Evolutionary conservation across 1,284 basidiomycete genomes (phyloP).

Genomic region (Bjerkandera adusta): DNA sequence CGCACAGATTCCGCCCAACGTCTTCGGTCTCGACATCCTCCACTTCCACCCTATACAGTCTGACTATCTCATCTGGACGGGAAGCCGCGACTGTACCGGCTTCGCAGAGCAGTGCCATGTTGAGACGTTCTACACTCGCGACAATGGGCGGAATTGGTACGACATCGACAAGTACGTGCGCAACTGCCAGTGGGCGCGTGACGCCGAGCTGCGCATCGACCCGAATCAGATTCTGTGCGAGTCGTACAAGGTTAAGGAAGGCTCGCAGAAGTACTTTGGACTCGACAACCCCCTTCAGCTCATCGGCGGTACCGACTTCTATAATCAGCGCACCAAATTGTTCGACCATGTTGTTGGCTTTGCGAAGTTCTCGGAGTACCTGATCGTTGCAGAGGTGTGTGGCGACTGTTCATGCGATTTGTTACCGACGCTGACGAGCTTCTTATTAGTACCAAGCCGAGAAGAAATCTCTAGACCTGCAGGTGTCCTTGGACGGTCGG

Average conservation of each 20-base stretch:
- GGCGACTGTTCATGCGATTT: conserved; percentile 1
- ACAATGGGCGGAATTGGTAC: conserved; percentile 81
- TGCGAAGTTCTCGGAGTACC: conserved; percentile 94
- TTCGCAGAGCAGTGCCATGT: conserved; percentile 58
- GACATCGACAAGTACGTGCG: conserved; percentile 84
- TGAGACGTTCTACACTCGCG: conserved; percentile 68
- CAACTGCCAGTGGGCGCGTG: conserved; percentile 91
- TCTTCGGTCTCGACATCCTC: conserved; percentile 73
- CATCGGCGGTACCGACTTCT: conserved; percentile 79
- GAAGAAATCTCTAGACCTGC: conserved; percentile 68
- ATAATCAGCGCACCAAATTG: conserved; percentile 65
- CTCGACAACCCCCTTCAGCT: conserved; percentile 75
- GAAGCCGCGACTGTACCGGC: conserved; percentile 64
- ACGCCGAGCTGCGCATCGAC: conserved; percentile 77
- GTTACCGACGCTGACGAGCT: conserved; percentile 10
- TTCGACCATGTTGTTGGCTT: conserved; percentile 92
- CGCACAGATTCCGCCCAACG: conserved; percentile 76
- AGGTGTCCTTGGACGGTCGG: conserved; percentile 90
- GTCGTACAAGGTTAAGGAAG: conserved; percentile 80
- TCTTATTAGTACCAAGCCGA: conserved; percentile 53
- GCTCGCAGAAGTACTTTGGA: conserved; percentile 65
- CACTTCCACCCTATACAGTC: conserved; percentile 84
- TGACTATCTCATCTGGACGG: conserved; percentile 91
- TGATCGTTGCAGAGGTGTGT: conserved; percentile 89
- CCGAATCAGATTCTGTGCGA: conserved; percentile 91